Evolutionary conservation across 164 flowering plant species (phyloP), one percentile per base, ranked within the genome.

Genomic region (Houttuynia cordata): DNA sequence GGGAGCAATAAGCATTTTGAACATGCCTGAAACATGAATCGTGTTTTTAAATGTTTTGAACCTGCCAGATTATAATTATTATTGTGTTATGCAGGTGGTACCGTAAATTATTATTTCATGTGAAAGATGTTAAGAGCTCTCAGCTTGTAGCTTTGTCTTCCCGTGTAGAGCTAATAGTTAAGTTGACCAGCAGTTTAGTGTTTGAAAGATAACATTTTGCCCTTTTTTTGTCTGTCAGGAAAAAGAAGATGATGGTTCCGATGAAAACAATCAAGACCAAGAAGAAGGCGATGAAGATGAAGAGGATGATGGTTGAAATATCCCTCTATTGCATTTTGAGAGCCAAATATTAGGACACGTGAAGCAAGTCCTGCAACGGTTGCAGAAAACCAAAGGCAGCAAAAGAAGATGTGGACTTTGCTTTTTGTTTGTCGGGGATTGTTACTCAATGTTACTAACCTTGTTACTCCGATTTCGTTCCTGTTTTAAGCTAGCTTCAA

Each of bases 231-330:
- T 45, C 49, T 39, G 20, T 53, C 66, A 71, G 75, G 79, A 52
- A 39, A 66, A 68, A 20, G 79, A 60, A 18, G 62, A 19, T 20
- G 73, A 59, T 58, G 67, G 51, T 9, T 49, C 30, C 1, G 74
- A 63, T 14, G 67, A 62, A 19, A 58, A 62, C 23, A 65, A 62
- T 21, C 47, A 57, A 14, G 75, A 68, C 4, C 67, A 70, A 8
- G 74, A 66, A 0, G 76, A 62, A 0, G 73, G 69, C 15, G 73
- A 56, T 14, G 71, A 67, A 0, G 75, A 71, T 14, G 68, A 70
- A 59, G 69, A 71, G 62, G 70, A 71, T 51, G 73, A 67, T 62
- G 58, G 30, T 62, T 74, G 63, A 69, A 58, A 8, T 53, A 20
- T 14, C 45, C 37, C 23, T 10, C 37, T 57, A 18, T 58, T 24